Evolutionary conservation across 805 yeast genomes (phyloP), one percentile per base, ranked within the genome.

Genomic region (Starmerella floricola): DNA sequence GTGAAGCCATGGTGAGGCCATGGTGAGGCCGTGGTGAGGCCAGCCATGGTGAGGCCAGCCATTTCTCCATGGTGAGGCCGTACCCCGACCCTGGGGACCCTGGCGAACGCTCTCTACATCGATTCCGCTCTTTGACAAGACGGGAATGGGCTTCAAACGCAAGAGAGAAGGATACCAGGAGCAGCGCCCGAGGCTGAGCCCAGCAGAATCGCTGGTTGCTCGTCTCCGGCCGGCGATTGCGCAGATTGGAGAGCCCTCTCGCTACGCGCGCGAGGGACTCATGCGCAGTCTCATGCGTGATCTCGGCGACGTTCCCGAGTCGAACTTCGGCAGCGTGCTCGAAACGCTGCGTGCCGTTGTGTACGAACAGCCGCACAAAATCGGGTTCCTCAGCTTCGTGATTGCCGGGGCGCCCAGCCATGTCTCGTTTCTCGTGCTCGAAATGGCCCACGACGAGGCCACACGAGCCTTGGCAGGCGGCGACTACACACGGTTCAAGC

Each of bases 361-460:
- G 10, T 62, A 73, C 23, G 97, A 91, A 60, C 95, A 88, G 60
- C 97, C 99, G 0, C 94, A 87, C 49, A 91, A 87, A 58, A 72
- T 79, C 45, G 74, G 78, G 12, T 72, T 78, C n/a, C 61, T 88
- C 44, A 72, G 85, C 21, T 74, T 78, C 8, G 66, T 85, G 50
- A 63, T 86, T 4, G 15, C 37, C 15, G 41, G 23, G 5, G 36
- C 34, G 3, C 30, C 28, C 16, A 28, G 12, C 4, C n/a, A 26
- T n/a, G 76, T 83, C 33, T 88, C 93, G 38, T 73, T 75, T 50
- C 72, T 73, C 38, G 72, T 83, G 11, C 61, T 84, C 19, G 86
- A 79, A 49, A 79, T 64, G 61, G 68, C 84, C 49, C 86, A 79
- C 50, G 69, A 71, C 20, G 72, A 74, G 54, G 65, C 78, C 15